Percentiles rank a stretch among this genome's conserved stretches.
Evolutionary conservation across 768 basidiomycete species (phyloP).

Genomic region (Pseudohyphozyma bogoriensis): DNA sequence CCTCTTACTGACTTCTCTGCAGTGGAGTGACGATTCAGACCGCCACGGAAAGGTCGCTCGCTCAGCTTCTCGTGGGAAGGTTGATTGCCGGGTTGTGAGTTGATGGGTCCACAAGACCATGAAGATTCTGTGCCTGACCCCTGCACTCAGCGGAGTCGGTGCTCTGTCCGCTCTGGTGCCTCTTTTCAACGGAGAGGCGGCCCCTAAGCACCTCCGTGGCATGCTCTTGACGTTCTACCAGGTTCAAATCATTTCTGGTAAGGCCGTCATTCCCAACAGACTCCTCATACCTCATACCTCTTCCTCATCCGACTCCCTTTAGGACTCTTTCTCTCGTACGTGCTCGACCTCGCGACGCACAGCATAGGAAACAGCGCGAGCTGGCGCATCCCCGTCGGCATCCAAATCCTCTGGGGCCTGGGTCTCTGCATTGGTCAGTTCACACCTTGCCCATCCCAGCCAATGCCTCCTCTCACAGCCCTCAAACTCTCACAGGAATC

Average conservation of each 20-base stretch:
- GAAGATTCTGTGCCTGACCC: not conserved
- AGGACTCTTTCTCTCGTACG: conserved; percentile 61
- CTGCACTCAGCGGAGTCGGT: conserved; percentile 50
- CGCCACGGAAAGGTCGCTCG: conserved; percentile 51
- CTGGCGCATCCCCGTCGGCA: conserved; percentile 55
- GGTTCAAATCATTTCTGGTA: conserved; percentile 42
- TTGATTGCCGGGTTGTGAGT: conserved; percentile 56
- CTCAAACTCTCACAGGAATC: conserved; percentile 32
- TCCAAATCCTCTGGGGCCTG: conserved; percentile 62
- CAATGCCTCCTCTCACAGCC: not conserved
- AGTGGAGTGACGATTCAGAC: conserved; percentile 59
- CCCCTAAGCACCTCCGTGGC: conserved; percentile 64
- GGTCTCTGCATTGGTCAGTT: conserved; percentile 47
- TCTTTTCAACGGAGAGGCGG: conserved; percentile 67
- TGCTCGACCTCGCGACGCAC: conserved; percentile 61
- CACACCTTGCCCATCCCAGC: no score
- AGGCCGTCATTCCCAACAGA: no score
- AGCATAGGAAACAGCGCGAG: conserved; percentile 50
- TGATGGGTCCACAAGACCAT: not conserved
- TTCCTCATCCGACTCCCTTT: no score
- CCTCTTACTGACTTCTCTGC: no score
- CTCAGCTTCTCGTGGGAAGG: conserved; percentile 55
- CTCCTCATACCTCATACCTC: no score
- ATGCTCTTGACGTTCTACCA: conserved; percentile 64
- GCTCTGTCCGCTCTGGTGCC: conserved; percentile 45